Evolutionary conservation across 768 basidiomycete genomes (phyloP), one percentile per base, ranked within the genome.

Genomic region (Crucibulum laeve): DNA sequence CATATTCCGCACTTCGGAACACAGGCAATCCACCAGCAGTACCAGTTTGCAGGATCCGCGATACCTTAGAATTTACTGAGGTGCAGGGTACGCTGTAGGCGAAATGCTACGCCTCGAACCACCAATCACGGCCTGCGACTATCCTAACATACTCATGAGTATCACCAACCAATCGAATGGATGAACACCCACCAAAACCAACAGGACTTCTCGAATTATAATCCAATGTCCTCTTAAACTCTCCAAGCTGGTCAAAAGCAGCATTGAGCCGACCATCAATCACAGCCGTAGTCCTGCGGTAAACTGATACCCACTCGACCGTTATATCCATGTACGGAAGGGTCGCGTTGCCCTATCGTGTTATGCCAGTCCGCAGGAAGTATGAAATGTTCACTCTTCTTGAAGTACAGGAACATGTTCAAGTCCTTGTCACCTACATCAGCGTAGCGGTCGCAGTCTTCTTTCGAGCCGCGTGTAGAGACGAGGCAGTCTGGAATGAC

Each of bases 31-130:
- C 10, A 25, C 38, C 26, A 1, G 36, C 24, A 10, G 36, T 23
- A 2, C 40, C 25, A 23, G 38, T 26, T 7, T 10, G 23, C 32
- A 49, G 19, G 4, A 57, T 19, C 7, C 53, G 19, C 3, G 39
- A 23, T 4, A 40, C 39, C 18, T 40, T 15, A 4, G 55, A 51
- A 18, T 57, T 48, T 48, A 30, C 18, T 36, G 7, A 5, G 43
- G 23, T 8, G 47, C 25, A 4, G 54, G 45, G 34, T 53, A 57
- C 1, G 45, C 51, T 5, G 55, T 26, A 0, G 55, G 46, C 2
- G 55, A 54, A 35, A 51, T 54, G 11, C 53, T 54, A 28, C 55
- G 40, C n/a, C 47, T 50, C 22, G 45, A 43, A 24, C 40, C 34
- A 25, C 47, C 55, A 24, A 56, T 56, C 4, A 43, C 44, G 14